Base-by-base conservation (phyloP, 495 filamentous ascomycete species). In the Diplogelasinospora grovesii region DNA sequence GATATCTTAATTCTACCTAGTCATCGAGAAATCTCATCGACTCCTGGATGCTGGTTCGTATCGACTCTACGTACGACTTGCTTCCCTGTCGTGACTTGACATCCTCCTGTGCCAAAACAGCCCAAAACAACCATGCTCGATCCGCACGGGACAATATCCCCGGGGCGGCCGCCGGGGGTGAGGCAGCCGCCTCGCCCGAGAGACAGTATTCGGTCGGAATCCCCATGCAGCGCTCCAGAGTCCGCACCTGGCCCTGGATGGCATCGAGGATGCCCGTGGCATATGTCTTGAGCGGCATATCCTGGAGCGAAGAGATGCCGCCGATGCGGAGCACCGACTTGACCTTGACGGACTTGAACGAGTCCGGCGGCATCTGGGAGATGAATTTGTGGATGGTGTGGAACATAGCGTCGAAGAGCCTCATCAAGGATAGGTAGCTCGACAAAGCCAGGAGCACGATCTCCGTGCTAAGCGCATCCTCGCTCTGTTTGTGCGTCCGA, bases 261-360 rank as follows among this genome's bases (percentile, higher is more conserved):
- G 36, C 38, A 36, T 48, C 45, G 21, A 48, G 25, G 21, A 48
- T 36, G 20, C 45, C 39, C 19, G 14, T 32, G 29, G 30, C 45
- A 41, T 42, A 48, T 29, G 38, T 29, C 34, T 48, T 41, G 21
- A 41, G 16, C n/a, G 37, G 37, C 37, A 48, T 48, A 27, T 48
- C 45, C 38, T 48, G 37, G 30, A 42, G 21, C 34, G 45, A 48
- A 5, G 45, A 37, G 18, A 48, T 36, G 9, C 45, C 38, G 33
- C 45, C 45, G 15, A 48, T 48, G 23, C 45, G 45, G 22, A 48
- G 33, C 31, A 48, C 45, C 38, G 45, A 30, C 28, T 48, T 48
- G 30, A 48, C 45, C 37, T 41, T 41, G 10, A 48, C 20, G 13
- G 38, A 48, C 45, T n/a, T n/a, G n/a, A n/a, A n/a, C n/a, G n/a